Conservation (phyloP, 192 early-diverging fungal species). For the Podila minutissima region DNA sequence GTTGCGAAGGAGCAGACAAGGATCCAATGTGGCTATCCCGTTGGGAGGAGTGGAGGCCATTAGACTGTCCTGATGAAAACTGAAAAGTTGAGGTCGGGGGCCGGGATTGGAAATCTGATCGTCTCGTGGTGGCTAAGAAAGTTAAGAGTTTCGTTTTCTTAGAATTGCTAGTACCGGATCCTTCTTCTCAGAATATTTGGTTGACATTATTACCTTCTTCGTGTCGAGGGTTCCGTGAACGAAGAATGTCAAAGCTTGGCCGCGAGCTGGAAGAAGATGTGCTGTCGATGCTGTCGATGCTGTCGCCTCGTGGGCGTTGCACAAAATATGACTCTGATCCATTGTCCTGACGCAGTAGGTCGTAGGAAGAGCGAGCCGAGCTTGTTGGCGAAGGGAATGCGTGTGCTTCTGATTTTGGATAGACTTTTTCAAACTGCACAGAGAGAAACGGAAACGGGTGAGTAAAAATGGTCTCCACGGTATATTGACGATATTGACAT, state of each 20-base stretch:
- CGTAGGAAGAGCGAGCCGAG: constrained; percentile 51
- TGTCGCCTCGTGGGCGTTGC: constrained; percentile 40
- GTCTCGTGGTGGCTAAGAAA: constrained; percentile 29
- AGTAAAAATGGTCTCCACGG: no score
- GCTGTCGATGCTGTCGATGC: constrained; percentile 44
- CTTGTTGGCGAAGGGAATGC: constrained; percentile 42
- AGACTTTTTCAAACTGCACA: constrained; percentile 22
- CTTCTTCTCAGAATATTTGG: neutral
- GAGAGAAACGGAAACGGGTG: neutral
- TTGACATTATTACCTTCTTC: constrained; percentile 26
- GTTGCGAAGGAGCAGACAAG: constrained; percentile 14
- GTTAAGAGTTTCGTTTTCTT: neutral
- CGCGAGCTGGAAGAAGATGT: constrained; percentile 35
- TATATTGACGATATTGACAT: no score
- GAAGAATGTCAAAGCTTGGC: constrained; percentile 36
- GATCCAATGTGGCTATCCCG: constrained; percentile 6
- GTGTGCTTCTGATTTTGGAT: constrained; percentile 41
- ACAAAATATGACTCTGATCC: constrained; percentile 39
- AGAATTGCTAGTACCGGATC: neutral
- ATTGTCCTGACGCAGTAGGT: constrained; percentile 31
- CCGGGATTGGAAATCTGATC: constrained; percentile 28
- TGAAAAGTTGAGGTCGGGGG: constrained; percentile 33
- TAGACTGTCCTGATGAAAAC: constrained; percentile 21
- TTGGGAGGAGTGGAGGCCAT: neutral
- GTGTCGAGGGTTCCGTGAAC: constrained; percentile 31